These are phyloP conservation scores for Hypoxylon sp. DNA, from an alignment of 2,329 filamentous ascomycete genomes.

Conservation along the genomic window DNA sequence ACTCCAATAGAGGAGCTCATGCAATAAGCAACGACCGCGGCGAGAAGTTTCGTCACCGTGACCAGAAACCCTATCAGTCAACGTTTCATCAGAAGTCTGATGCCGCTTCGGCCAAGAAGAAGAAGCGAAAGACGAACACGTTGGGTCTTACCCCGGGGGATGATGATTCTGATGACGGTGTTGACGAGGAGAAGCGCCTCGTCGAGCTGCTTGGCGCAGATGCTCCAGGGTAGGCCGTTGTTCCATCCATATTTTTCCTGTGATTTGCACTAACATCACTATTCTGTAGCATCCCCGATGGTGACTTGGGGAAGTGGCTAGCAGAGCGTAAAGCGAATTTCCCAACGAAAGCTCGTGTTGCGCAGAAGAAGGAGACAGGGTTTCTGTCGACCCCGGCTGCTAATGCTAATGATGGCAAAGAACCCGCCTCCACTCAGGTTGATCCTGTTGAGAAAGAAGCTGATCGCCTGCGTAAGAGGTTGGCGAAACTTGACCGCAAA, in stretches of 20 bases:
- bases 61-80: conserved; percentile 52
- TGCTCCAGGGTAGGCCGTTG: conserved; percentile 65
- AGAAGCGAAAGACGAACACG: conserved; percentile 79
- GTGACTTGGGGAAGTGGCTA: conserved; percentile 83
- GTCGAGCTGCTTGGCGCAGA: conserved; percentile 68
- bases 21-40: conserved; percentile 57
- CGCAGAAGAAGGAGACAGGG: conserved; percentile 70
- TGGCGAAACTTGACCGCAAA: conserved; percentile 78
- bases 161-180: conserved; percentile 74
- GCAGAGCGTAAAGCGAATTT: conserved; percentile 83
- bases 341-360: conserved; percentile 80
- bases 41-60: conserved; percentile 57
- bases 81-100: conserved; percentile 65
- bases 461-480: conserved; percentile 72
- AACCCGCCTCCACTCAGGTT: conserved; percentile 63
- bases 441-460: conserved; percentile 61
- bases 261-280: conserved; percentile 22
- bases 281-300: conserved; percentile 60
- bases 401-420: conserved; percentile 71
- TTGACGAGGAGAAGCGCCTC: conserved; percentile 76
- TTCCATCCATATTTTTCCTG: background rate
- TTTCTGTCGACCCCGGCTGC: conserved; percentile 62
- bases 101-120: conserved; percentile 70
- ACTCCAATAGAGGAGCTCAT: conserved; percentile 54
- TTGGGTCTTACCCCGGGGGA: conserved; percentile 78